Evolutionary conservation across 176 grass and related monocot genomes (phyloP).

Genomic region (Typha latifolia): DNA sequence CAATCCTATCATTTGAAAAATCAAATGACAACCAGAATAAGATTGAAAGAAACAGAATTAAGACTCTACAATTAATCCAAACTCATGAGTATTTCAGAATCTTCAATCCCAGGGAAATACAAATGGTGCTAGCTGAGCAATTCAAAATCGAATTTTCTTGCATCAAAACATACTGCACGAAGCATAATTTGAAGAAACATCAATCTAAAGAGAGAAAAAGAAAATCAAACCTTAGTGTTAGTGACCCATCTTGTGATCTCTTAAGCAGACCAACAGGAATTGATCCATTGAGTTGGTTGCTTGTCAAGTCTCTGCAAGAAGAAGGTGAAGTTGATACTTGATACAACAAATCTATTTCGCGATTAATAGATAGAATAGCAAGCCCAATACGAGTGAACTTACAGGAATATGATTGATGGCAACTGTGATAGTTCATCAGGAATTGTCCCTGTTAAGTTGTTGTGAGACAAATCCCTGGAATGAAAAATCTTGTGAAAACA

Average conservation of each 20-base stretch:
- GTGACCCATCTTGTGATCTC: constrained; percentile 30
- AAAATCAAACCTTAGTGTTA: constrained; percentile 37
- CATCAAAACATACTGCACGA: too few species aligned
- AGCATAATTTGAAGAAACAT: too few species aligned
- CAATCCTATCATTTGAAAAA: constrained; percentile 14
- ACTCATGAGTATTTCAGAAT: too few species aligned
- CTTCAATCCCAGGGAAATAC: too few species aligned
- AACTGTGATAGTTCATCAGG: constrained; percentile 37
- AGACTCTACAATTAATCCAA: too few species aligned
- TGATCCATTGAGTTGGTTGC: constrained; percentile 37
- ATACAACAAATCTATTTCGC: not conserved
- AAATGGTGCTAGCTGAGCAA: too few species aligned
- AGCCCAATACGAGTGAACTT: constrained; percentile 7
- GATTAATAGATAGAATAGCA: not conserved
- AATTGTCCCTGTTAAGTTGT: constrained; percentile 44
- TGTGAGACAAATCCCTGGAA: constrained; percentile 56
- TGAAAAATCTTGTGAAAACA: not conserved
- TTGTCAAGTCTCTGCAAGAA: constrained; percentile 31
- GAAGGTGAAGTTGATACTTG: not conserved
- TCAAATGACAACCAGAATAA: not conserved
- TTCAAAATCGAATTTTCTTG: too few species aligned
- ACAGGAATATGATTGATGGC: constrained; percentile 39
- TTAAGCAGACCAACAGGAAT: constrained; percentile 36
- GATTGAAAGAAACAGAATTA: not conserved
- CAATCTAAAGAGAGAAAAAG: not conserved